phyloP scores from a whole-genome alignment of 257 asterid genomes.

The Nicotiana obtusifolia region DNA sequence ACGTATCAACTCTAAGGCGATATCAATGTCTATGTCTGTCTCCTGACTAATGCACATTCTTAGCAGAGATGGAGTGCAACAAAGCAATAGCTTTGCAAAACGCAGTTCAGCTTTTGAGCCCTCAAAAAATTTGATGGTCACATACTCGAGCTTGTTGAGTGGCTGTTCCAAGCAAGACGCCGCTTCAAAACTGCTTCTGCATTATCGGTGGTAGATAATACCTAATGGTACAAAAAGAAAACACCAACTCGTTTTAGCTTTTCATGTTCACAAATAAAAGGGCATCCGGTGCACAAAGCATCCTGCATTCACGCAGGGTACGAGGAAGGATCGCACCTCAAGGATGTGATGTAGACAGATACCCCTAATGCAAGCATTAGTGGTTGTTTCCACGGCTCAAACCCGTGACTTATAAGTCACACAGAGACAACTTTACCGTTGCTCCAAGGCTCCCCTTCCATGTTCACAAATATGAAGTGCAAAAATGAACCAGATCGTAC shows the following conservation, averaged over 20 bases:
- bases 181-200: background rate
- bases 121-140: fast-evolving
- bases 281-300: too few relatives aligned
- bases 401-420: too few relatives aligned
- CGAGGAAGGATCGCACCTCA: too few relatives aligned
- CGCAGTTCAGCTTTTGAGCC: background rate
- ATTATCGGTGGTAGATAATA: background rate
- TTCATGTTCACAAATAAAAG: too few relatives aligned
- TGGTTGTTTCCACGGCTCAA: too few relatives aligned
- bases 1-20: background rate
- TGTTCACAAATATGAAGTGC: background rate
- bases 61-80: background rate
- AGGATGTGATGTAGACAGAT: too few relatives aligned
- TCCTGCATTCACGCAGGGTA: too few relatives aligned
- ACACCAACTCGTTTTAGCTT: background rate
- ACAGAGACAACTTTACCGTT: too few relatives aligned
- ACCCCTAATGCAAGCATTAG: too few relatives aligned
- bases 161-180: background rate
- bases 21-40: background rate
- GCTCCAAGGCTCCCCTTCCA: too few relatives aligned
- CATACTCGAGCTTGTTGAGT: background rate
- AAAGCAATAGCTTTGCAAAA: background rate
- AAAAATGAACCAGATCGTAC: background rate
- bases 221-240: background rate
- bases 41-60: background rate